Evolutionary conservation across 75 land plant genomes (phyloP).

Genomic region (Cryptomeria japonica): DNA sequence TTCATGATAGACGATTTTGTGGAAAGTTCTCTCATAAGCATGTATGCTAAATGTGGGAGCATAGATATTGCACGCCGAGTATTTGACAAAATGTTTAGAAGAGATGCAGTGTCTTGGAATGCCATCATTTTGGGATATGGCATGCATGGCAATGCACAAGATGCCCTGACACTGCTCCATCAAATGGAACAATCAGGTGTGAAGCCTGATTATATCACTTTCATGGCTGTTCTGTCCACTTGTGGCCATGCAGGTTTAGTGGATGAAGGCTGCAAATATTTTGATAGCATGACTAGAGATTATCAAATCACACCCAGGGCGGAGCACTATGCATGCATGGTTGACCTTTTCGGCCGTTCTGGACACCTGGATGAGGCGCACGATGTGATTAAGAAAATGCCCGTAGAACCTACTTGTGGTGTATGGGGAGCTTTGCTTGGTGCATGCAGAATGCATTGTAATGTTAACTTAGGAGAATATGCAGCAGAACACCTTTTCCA

Average conservation of each 20-base stretch:
- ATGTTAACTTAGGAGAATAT: slow-evolving; percentile 2
- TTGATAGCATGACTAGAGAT: slow-evolving; percentile 8
- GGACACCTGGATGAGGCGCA: slow-evolving; percentile 12
- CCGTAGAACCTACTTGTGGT: neutral
- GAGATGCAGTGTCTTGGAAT: slow-evolving; percentile 24
- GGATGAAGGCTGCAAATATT: slow-evolving; percentile 13
- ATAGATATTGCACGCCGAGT: slow-evolving; percentile 12
- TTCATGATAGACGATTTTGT: neutral
- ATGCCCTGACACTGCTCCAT: slow-evolving; percentile 4
- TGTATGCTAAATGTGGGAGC: slow-evolving; percentile 19
- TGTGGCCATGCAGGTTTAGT: slow-evolving; percentile 14
- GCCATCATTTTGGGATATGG: slow-evolving; percentile 19
- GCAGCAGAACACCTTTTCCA: neutral
- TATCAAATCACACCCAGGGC: slow-evolving; percentile 1
- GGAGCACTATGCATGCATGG: slow-evolving; percentile 15
- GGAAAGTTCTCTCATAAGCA: slow-evolving; percentile 12
- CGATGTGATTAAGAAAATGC: slow-evolving; percentile 4
- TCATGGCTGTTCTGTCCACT: slow-evolving; percentile 14
- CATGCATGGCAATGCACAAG: slow-evolving; percentile 10
- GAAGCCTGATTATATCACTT: slow-evolving; percentile 16
- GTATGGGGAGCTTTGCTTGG: slow-evolving; percentile 9
- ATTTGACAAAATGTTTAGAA: slow-evolving; percentile 13
- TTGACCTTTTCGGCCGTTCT: slow-evolving; percentile 20
- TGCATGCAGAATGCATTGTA: slow-evolving; percentile 14
- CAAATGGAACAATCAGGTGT: slow-evolving; percentile 9